Evolutionary conservation across 441 rosid genomes (phyloP).

Genomic region (Populus hybrid): DNA sequence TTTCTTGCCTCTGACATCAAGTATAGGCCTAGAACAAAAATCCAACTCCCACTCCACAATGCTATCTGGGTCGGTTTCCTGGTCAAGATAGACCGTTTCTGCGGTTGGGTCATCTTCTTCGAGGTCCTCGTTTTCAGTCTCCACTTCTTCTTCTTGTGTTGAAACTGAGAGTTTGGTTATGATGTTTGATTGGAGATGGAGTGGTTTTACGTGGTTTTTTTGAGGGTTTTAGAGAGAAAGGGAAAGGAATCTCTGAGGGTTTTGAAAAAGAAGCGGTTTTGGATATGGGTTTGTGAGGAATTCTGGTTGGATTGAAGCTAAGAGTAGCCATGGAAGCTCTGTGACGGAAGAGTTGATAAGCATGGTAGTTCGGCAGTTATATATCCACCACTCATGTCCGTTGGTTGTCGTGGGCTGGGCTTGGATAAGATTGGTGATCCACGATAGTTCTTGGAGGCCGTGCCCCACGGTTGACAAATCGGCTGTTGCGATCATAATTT

Average conservation of each 20-base stretch:
- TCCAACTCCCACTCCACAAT: slow-evolving; percentile 90
- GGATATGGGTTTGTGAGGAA: slow-evolving; percentile 35
- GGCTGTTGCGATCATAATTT: too few species aligned
- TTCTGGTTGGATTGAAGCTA: slow-evolving; percentile 61
- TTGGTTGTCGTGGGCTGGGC: slow-evolving; percentile 1
- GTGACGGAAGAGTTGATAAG: slow-evolving; percentile 12
- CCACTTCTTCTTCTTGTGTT: slow-evolving; percentile 26
- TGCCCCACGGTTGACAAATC: too few species aligned
- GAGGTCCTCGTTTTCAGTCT: slow-evolving; percentile 8
- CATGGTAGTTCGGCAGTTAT: slow-evolving; percentile 6
- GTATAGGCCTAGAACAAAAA: slow-evolving; percentile 92
- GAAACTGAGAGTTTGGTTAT: slow-evolving; percentile 59
- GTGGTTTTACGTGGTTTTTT: slow-evolving; percentile 23
- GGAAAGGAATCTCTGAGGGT: slow-evolving; percentile 30
- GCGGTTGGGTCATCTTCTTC: slow-evolving; percentile 70
- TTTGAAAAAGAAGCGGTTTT: slow-evolving; percentile 33
- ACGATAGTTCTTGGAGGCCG: not conserved
- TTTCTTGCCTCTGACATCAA: slow-evolving; percentile 88
- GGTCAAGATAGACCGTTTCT: slow-evolving; percentile 75
- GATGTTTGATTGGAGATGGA: slow-evolving; percentile 30
- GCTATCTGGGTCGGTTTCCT: slow-evolving; percentile 66
- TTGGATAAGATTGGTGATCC: not conserved
- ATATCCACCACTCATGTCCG: slow-evolving; percentile 20
- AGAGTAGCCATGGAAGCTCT: slow-evolving; percentile 67
- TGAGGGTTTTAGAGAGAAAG: slow-evolving; percentile 20